phyloP scores from a whole-genome alignment of 805 yeast genomes.

The Aciculoconidium aculeatum region DNA sequence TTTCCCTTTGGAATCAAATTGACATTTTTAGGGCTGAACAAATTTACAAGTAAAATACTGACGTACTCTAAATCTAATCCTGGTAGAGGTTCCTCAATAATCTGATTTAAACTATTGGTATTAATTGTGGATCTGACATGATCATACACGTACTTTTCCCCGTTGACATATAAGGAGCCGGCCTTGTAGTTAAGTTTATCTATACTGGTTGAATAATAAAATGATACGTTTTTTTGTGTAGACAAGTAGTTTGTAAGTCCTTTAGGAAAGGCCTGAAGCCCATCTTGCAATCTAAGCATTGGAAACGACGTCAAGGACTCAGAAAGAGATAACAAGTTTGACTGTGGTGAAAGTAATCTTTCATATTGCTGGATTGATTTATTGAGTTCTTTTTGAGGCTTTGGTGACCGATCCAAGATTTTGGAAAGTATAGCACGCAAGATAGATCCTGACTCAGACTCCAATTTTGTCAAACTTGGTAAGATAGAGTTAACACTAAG shows the following conservation, averaged over 20 bases:
- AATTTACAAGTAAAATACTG: constrained; percentile 60
- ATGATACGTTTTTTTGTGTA: constrained; percentile 33
- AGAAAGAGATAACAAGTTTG: constrained; percentile 33
- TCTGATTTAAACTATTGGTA: constrained; percentile 32
- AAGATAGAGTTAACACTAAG: constrained; percentile 63
- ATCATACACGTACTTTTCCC: constrained; percentile 32
- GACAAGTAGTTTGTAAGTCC: constrained; percentile 34
- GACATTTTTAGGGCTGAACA: constrained; percentile 40
- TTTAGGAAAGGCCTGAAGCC: constrained; percentile 50
- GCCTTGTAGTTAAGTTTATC: no score
- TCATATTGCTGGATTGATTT: constrained; percentile 32
- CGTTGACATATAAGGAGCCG: constrained; percentile 15
- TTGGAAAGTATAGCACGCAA: constrained; percentile 40
- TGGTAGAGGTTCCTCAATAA: constrained; percentile 18
- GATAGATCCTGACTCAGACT: constrained; percentile 54
- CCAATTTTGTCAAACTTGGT: constrained; percentile 51
- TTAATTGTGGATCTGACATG: constrained; percentile 58
- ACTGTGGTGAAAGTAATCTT: constrained; percentile 30
- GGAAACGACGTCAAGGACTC: constrained; percentile 47
- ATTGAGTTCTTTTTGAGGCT: constrained; percentile 4
- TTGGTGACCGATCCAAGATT: constrained; percentile 10
- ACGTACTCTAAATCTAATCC: constrained; percentile 31
- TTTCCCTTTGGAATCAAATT: constrained; percentile 28
- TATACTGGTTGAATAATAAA: constrained; percentile 26
- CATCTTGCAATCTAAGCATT: constrained; percentile 52